Evolutionary conservation across 2,329 filamentous ascomycete species (phyloP).

Genomic region (Ophiostoma ulmi): DNA sequence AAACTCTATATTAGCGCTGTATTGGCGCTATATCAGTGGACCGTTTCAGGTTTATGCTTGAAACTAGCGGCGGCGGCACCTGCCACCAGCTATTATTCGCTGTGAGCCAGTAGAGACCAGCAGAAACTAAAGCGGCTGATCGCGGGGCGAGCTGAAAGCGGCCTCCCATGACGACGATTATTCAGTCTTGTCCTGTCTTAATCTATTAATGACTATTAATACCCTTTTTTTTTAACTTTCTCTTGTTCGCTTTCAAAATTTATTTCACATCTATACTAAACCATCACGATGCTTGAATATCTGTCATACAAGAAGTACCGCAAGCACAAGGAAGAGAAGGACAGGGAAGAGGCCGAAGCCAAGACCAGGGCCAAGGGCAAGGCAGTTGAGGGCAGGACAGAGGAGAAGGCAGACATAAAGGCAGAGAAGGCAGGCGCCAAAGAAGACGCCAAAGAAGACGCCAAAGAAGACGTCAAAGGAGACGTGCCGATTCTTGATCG

Average conservation of each 20-base stretch:
- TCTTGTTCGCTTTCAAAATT: background rate
- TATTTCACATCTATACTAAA: background rate
- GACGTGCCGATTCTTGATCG: slow-evolving; percentile 45
- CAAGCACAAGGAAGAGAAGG: slow-evolving; percentile 48
- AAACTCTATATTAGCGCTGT: background rate
- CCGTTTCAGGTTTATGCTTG: slow-evolving; percentile 3
- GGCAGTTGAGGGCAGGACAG: background rate
- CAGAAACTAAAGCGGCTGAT: background rate
- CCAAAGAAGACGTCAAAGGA: slow-evolving; percentile 10
- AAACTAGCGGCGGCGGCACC: slow-evolving; percentile 9
- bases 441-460: background rate
- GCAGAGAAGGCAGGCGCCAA: background rate
- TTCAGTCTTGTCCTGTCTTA: background rate
- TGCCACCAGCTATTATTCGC: background rate
- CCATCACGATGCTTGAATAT: slow-evolving; percentile 10
- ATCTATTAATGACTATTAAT: background rate
- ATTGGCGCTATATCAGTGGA: background rate
- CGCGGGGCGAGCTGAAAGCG: slow-evolving; percentile 14
- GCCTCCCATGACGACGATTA: slow-evolving; percentile 1
- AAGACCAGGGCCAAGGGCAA: slow-evolving; percentile 1
- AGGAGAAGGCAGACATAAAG: background rate
- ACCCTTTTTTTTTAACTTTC: background rate
- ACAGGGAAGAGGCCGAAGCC: slow-evolving; percentile 31
- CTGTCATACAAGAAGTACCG: slow-evolving; percentile 15
- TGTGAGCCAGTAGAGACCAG: background rate